Base-by-base conservation (phyloP, 1,139 yeast genomes). In the Candida tropicalis region DNA sequence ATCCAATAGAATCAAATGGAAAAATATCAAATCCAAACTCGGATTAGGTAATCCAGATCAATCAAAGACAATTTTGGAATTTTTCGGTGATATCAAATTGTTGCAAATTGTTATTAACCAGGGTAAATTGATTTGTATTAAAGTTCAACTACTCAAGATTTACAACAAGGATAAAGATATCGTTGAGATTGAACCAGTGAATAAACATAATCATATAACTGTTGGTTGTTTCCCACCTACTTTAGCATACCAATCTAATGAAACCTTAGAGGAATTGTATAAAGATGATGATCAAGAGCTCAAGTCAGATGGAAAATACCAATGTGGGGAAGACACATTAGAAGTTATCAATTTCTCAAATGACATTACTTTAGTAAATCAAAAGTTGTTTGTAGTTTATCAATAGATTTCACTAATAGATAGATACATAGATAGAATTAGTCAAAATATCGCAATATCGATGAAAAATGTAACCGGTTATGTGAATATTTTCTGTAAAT, bases 121-220 rank as follows among this genome's bases (percentile, higher is more conserved):
- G 40, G 64, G 70, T 0, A 67, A 71, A 27, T 71, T 85, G 12
- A 67, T 85, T 43, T 82, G 95, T 23, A 62, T 87, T 2, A 63
- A 73, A 18, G 90, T 81, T 1, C 66, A 68, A 5, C 50, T 82
- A 2, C 32, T 59, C 1, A 51, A 53, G 11, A 55, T 74, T 6
- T 51, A 45, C 12, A 59, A 67, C 25, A 43, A 51, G 5, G 61
- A 57, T 1, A 50, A 57, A 1, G 40, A 61, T 1, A 48, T 50
- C 1, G 50, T 51, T 7, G 47, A 57, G 0, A 52, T 73, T 7
- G 56, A 56, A 45, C 47, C 61, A 4, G 63, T 75, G 2, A 87
- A 82, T 54, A 58, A 61, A 39, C 58, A 60, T 46, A 75, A 85
- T 0, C 99, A 93, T 60, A 77, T 91, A 24, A 91, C 99, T 0